Evolutionary conservation across 345 rosid genomes (phyloP).

Genomic region (Salix caprea): DNA sequence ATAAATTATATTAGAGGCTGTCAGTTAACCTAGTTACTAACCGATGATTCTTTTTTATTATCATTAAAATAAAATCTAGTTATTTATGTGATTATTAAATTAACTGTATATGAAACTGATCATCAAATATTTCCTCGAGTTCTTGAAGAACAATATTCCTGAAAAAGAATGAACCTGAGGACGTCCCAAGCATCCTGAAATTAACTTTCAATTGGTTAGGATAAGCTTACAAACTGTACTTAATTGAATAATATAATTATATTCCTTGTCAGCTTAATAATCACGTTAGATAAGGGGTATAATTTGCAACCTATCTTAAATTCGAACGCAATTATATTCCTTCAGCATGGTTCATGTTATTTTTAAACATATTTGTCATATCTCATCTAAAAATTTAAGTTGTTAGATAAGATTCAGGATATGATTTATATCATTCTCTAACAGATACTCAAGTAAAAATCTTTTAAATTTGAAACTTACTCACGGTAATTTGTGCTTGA

Average conservation of each 20-base stretch:
- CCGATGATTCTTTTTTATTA: too few relatives aligned
- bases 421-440: too few relatives aligned
- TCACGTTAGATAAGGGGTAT: not conserved
- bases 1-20: not conserved
- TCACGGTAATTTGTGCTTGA: too few relatives aligned
- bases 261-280: not conserved
- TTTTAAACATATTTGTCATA: not conserved
- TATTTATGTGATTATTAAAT: not conserved
- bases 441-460: fast-evolving
- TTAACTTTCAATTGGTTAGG: not conserved
- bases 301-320: not conserved
- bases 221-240: not conserved
- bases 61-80: too few relatives aligned
- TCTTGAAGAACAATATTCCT: not conserved
- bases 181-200: not conserved
- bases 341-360: not conserved
- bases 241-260: not conserved
- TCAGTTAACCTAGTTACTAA: too few relatives aligned
- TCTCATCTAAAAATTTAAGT: too few relatives aligned
- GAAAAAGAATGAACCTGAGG: not conserved
- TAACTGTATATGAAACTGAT: not conserved
- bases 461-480: too few relatives aligned
- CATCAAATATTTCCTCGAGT: not conserved
- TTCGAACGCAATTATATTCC: not conserved
- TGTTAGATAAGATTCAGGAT: fast-evolving